These are phyloP conservation scores for Globisporangium barbulae DNA, from an alignment of 352 stramenopile species.

Conservation along the genomic window DNA sequence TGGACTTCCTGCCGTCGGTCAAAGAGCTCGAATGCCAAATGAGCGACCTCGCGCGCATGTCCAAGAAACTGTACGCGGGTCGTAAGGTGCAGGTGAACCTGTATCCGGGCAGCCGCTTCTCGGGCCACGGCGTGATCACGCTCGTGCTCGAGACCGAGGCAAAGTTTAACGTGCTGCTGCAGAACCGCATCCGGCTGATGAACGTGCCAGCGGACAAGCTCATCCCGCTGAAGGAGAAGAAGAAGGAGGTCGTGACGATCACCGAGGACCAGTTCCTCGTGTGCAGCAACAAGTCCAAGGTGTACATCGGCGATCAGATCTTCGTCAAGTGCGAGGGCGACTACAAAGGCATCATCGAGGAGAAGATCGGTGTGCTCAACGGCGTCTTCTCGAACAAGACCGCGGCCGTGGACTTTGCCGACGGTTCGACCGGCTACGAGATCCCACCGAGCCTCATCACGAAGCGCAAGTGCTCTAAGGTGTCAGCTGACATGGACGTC, in stretches of 20 bases:
- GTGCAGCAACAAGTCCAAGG: conserved; percentile 54
- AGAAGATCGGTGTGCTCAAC: conserved; percentile 70
- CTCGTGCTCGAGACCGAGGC: conserved; percentile 34
- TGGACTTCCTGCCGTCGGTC: conserved; percentile 62
- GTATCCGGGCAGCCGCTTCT: conserved; percentile 71
- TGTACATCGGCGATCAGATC: conserved; percentile 78
- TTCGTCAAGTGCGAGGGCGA: conserved; percentile 63
- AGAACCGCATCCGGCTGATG: conserved; percentile 64
- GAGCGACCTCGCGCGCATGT: conserved; percentile 34
- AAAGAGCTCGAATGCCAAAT: conserved; percentile 55
- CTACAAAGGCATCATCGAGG: conserved; percentile 41
- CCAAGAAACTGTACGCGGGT: conserved; percentile 53
- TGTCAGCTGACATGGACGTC: conserved; percentile 51
- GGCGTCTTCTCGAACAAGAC: conserved; percentile 77
- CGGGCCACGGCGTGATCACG: conserved; percentile 54
- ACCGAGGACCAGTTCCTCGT: conserved; percentile 73
- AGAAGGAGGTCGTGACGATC: conserved; percentile 46
- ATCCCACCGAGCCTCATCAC: conserved; percentile 51
- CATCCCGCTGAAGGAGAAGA: conserved; percentile 55
- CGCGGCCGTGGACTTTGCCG: conserved; percentile 68
- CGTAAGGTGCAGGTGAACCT: conserved; percentile 71
- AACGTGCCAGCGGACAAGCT: conserved; percentile 70
- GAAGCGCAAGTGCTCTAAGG: conserved; percentile 40
- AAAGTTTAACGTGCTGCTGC: conserved; percentile 58
- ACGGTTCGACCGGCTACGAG: conserved; percentile 73